These are phyloP conservation scores for Coemansia asiatica DNA, from an alignment of 192 early-diverging fungal genomes.

Conservation along the genomic window DNA sequence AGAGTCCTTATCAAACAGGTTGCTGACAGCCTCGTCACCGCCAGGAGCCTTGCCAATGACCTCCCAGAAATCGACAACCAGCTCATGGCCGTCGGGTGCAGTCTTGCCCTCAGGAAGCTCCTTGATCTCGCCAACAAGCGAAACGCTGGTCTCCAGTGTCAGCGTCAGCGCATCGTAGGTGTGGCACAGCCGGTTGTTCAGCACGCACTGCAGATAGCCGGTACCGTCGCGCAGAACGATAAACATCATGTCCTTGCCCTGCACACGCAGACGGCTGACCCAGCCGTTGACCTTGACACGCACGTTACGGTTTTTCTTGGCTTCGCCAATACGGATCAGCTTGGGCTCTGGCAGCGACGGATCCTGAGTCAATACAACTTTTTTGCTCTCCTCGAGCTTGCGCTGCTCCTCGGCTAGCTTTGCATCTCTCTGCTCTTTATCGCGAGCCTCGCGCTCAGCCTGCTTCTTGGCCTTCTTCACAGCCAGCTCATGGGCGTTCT, in stretches of 20 bases:
- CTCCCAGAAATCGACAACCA: slow-evolving; percentile 94
- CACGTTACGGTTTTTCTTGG: slow-evolving; percentile 63
- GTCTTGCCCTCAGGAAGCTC: slow-evolving; percentile 90
- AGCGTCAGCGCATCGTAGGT: slow-evolving; percentile 92
- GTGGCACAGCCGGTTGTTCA: slow-evolving; percentile 89
- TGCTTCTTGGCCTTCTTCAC: slow-evolving; percentile 79
- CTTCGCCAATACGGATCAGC: slow-evolving; percentile 78
- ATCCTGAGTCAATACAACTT: slow-evolving; percentile 75
- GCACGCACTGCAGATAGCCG: slow-evolving; percentile 90
- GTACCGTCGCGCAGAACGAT: slow-evolving; percentile 91
- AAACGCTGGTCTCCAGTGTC: slow-evolving; percentile 90
- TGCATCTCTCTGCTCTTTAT: slow-evolving; percentile 58
- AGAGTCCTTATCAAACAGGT: slow-evolving; percentile 86
- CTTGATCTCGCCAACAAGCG: slow-evolving; percentile 82
- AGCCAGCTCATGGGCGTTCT: slow-evolving; percentile 66
- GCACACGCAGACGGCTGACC: slow-evolving; percentile 93
- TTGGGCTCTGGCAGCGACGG: slow-evolving; percentile 68
- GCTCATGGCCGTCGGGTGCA: slow-evolving; percentile 95
- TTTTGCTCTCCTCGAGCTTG: slow-evolving; percentile 81
- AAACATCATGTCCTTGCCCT: slow-evolving; percentile 98
- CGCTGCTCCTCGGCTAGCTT: slow-evolving; percentile 71
- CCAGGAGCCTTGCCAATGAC: slow-evolving; percentile 89
- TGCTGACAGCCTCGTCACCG: slow-evolving; percentile 89
- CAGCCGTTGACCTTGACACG: slow-evolving; percentile 90
- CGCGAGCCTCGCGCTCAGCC: slow-evolving; percentile 68